phyloP scores from a whole-genome alignment of 2,329 filamentous ascomycete species.

The Uncinocarpus reesii region DNA sequence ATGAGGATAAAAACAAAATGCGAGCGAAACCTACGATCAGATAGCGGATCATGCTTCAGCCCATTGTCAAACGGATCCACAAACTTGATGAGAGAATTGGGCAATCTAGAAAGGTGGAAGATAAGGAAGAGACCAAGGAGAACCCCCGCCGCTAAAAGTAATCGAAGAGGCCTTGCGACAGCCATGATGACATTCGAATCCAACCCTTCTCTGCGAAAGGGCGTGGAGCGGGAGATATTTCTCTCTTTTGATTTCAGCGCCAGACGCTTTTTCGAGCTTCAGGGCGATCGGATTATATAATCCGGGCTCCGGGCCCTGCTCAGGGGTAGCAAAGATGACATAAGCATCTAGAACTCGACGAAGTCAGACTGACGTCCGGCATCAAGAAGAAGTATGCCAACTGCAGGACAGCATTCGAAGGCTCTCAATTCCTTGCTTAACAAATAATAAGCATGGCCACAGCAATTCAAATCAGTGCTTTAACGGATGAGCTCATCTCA shows the following conservation, averaged over 20 bases:
- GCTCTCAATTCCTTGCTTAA: not conserved
- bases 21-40: constrained; percentile 58
- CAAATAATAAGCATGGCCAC: constrained; percentile 53
- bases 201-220: not conserved
- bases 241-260: not conserved
- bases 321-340: constrained; percentile 4
- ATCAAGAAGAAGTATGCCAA: no score
- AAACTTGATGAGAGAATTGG: constrained; percentile 25
- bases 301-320: not conserved
- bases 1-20: constrained; percentile 11
- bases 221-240: not conserved
- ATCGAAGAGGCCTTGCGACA: constrained; percentile 72
- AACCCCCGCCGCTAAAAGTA: constrained; percentile 60
- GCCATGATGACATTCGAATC: constrained; percentile 51
- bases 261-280: not conserved
- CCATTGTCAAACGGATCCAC: constrained; percentile 44
- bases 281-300: not conserved
- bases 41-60: constrained; percentile 69
- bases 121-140: constrained; percentile 69
- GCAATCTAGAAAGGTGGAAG: constrained; percentile 59
- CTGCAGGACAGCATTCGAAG: no score
- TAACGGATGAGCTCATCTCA: constrained; percentile 62
- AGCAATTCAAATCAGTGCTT: constrained; percentile 51
- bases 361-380: no score
- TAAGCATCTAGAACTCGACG: constrained; percentile 1